Evolutionary conservation across 768 basidiomycete genomes (phyloP).

Genomic region (Pulveroboletus sp.): DNA sequence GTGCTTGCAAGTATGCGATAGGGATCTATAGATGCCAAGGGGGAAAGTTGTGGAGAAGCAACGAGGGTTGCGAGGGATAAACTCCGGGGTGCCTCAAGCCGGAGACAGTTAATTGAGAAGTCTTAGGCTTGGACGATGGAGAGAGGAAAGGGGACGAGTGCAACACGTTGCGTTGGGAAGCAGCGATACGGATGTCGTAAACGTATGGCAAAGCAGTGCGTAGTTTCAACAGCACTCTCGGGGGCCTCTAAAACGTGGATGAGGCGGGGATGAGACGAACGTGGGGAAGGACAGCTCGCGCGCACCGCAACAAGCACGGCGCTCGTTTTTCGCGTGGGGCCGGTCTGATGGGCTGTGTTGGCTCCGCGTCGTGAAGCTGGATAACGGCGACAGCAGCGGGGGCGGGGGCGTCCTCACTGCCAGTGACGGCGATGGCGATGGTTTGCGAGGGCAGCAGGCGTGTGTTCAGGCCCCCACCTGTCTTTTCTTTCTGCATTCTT

Average conservation of each 20-base stretch:
- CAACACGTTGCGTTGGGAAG: constrained; percentile 21
- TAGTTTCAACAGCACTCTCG: constrained; percentile 18
- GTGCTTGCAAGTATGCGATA: constrained; percentile 21
- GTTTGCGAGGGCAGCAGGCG: constrained; percentile 3
- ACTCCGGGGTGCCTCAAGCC: constrained; percentile 30
- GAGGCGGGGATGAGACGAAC: constrained; percentile 22
- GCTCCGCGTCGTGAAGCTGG: neutral
- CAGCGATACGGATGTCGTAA: constrained; percentile 24
- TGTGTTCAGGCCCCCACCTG: neutral
- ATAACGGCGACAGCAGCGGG: neutral
- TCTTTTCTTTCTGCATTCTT: constrained; percentile 7
- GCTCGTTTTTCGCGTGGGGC: neutral
- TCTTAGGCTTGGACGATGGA: constrained; percentile 12
- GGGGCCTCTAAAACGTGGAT: constrained; percentile 26
- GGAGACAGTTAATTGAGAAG: constrained; percentile 23
- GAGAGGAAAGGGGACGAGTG: constrained; percentile 16
- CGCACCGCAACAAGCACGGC: constrained; percentile 1
- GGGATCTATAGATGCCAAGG: constrained; percentile 25
- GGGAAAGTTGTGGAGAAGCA: constrained; percentile 19
- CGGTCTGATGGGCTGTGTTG: constrained; percentile 6
- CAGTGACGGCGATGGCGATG: constrained; percentile 8
- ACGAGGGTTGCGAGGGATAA: constrained; percentile 15
- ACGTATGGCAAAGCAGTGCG: constrained; percentile 19
- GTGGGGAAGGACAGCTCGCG: constrained; percentile 17
- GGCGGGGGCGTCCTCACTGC: neutral